phyloP scores from a whole-genome alignment of 345 rosid species.

The Hypericum perforatum region DNA sequence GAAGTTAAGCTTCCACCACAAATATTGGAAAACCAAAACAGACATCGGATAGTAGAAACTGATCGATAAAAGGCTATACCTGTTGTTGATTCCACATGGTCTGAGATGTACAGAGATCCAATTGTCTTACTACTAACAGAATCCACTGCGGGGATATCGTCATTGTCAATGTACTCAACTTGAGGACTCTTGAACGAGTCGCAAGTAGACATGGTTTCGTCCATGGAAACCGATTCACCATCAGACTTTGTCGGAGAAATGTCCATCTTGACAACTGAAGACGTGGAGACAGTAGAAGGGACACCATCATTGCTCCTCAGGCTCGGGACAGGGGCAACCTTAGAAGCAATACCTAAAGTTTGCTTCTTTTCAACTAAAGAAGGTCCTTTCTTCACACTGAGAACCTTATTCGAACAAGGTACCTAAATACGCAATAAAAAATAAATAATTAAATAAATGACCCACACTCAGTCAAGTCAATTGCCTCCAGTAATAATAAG shows the following conservation, averaged over 20 bases:
- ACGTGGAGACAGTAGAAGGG: not conserved
- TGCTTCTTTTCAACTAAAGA: slow-evolving; percentile 8
- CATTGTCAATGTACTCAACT: slow-evolving; percentile 17
- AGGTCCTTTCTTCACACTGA: slow-evolving; percentile 9
- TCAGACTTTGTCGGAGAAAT: slow-evolving; percentile 13
- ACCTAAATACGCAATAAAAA: slow-evolving; percentile 7
- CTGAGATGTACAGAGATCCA: slow-evolving; percentile 3
- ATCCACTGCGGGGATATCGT: slow-evolving; percentile 7
- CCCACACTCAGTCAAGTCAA: not conserved
- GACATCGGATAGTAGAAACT: not conserved
- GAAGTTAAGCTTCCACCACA: slow-evolving; percentile 1
- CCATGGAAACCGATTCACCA: slow-evolving; percentile 8
- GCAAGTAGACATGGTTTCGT: slow-evolving; percentile 24
- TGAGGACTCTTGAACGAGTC: slow-evolving; percentile 19
- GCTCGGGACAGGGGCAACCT: not conserved
- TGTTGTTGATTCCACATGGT: too few relatives aligned
- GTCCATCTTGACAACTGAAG: not conserved
- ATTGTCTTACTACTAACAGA: slow-evolving; percentile 11
- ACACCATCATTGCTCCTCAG: not conserved
- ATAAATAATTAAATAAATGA: not conserved
- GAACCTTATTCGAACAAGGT: slow-evolving; percentile 10
- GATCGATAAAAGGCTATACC: too few relatives aligned
- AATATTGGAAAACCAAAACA: not conserved
- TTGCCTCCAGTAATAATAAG: not conserved
- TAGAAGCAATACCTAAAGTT: not conserved